Evolutionary conservation across 202 grass and related monocot species (phyloP).

Genomic region (Bolboschoenoplectus hybrid): DNA sequence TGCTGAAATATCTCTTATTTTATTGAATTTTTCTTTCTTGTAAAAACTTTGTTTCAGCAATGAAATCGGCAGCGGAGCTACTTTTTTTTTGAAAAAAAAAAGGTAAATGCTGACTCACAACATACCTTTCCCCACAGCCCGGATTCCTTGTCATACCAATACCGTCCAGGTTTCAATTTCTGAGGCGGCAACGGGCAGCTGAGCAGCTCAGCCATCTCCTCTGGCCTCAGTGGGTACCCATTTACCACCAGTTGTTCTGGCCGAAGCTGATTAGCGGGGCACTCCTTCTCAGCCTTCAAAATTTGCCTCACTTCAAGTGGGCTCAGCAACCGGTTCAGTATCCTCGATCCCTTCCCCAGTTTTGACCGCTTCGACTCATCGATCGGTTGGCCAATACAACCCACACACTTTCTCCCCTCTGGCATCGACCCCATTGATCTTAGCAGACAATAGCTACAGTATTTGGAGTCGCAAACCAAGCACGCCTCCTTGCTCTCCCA

Average conservation of each 20-base stretch:
- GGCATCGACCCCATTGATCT: constrained; percentile 96
- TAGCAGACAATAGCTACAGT: constrained; percentile 78
- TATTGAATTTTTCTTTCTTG: not conserved
- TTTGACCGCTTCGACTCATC: constrained; percentile 74
- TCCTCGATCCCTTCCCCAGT: constrained; percentile 80
- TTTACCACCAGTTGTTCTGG: constrained; percentile 81
- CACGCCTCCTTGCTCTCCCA: constrained; percentile 95
- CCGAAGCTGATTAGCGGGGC: constrained; percentile 80
- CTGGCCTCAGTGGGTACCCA: constrained; percentile 56
- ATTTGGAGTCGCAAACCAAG: constrained; percentile 70
- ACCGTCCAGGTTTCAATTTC: constrained; percentile 85
- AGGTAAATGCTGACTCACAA: not conserved
- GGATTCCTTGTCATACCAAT: constrained; percentile 99
- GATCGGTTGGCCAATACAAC: constrained; percentile 80
- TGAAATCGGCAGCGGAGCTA: not conserved
- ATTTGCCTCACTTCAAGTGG: constrained; percentile 88
- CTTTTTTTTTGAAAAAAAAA: not conserved
- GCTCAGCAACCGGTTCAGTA: constrained; percentile 58
- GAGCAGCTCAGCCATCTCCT: constrained; percentile 74
- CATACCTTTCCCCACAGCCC: constrained; percentile 91
- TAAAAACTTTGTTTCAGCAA: not conserved
- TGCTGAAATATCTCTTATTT: not conserved
- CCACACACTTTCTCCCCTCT: constrained; percentile 84
- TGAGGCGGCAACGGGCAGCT: constrained; percentile 76
- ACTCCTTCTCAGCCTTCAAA: constrained; percentile 89